Base-by-base conservation (phyloP, 768 basidiomycete genomes). In the Pleurotus tuber-regium region DNA sequence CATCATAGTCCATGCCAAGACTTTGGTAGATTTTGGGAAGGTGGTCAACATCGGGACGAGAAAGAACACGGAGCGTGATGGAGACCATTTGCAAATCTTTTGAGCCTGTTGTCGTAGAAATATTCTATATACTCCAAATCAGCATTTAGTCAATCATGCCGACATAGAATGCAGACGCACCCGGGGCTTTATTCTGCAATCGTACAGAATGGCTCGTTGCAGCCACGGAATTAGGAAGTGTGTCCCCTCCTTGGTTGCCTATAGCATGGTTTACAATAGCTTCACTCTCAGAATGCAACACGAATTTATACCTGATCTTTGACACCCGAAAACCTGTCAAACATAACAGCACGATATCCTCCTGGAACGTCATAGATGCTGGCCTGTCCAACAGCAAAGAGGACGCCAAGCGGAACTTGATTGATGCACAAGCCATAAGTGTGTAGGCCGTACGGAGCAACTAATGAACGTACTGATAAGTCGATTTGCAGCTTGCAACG, bases 81-180 rank as follows among this genome's bases (percentile, higher is more conserved):
- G 95, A 90, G 51, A 99, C 92, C 93, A 98, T 98, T 70, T 98
- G 96, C 71, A 99, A 73, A 67, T 99, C 94, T 66, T 98, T 98
- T 8, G 95, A 98, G 28, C 97, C 97, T 19, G 97, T 98, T 1
- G 91, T 97, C 2, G 97, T 98, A n/a, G 91, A 94, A 51, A 98
- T 98, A 64, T 97, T 97, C 92, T 96, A 57, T 3, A 54, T 14
- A 46, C 43, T 35, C 11, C n/a, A 57, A 52, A 48, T 39, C 57
- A 57, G 44, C 43, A 30, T 1, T 41, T 57, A 29, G 28, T 38
- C 38, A 24, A 31, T 36, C 10, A 12, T 39, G 14, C 9, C 19
- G 18, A 14, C 21, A 26, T 29, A 19, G 19, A 19, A 28, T 35
- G 53, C 9, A 35, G 21, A 68, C 84, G 60, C 58, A 93, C 94